These are phyloP conservation scores for Heliamphora exappendiculata DNA, from an alignment of 148 eudicot species.

Conservation along the genomic window DNA sequence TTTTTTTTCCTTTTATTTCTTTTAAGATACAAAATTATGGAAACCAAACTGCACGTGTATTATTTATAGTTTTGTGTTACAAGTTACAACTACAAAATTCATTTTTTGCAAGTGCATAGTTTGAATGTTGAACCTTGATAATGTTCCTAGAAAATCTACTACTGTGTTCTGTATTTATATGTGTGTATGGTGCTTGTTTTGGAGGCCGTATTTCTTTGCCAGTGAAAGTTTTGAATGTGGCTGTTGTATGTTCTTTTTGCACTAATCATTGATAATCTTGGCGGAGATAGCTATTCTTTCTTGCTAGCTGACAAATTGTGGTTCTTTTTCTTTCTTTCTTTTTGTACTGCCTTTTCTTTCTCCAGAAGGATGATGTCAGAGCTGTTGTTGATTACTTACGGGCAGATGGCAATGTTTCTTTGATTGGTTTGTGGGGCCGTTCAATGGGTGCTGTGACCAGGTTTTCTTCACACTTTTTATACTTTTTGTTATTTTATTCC, in stretches of 20 bases:
- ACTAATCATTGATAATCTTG: background rate
- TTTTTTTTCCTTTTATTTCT: too few species aligned
- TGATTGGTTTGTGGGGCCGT: constrained; percentile 98
- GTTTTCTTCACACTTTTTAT: constrained; percentile 26
- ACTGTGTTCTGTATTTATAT: background rate
- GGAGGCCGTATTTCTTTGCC: background rate
- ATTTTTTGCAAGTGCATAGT: too few species aligned
- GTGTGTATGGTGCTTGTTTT: background rate
- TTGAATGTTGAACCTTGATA: background rate
- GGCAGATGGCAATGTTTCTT: constrained; percentile 74
- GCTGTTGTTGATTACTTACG: constrained; percentile 82
- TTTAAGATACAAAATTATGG: too few species aligned
- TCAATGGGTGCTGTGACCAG: constrained; percentile 99
- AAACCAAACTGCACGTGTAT: too few species aligned
- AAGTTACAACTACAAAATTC: too few species aligned
- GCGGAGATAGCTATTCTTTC: background rate
- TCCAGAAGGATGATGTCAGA: constrained; percentile 90
- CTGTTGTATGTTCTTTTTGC: constrained; percentile 5
- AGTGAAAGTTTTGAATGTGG: background rate
- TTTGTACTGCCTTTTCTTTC: too few species aligned
- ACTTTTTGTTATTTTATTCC: background rate
- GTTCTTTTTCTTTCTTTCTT: background rate
- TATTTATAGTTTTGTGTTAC: too few species aligned
- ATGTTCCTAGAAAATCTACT: background rate
- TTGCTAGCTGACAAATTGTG: constrained; percentile 1